Percentiles rank a stretch among this genome's conserved stretches.
Evolutionary conservation across 768 basidiomycete species (phyloP).

Genomic region (Amanita molliuscula): DNA sequence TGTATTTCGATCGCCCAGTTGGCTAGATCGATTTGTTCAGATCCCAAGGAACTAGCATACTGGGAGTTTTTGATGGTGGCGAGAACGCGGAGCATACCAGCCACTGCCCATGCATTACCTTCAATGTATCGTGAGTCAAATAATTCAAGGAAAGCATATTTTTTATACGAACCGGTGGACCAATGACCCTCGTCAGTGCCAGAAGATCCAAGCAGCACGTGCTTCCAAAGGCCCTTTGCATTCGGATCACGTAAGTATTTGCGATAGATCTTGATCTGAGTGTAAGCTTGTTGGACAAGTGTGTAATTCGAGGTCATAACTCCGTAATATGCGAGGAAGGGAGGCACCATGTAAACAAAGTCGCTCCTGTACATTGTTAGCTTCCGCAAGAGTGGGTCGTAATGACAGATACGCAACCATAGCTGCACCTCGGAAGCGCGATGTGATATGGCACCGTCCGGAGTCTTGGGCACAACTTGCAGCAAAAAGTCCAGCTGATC

Average conservation of each 20-base stretch:
- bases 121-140: conserved; percentile 1
- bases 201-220: conserved; percentile 49
- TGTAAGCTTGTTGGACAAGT: conserved; percentile 54
- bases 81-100: conserved; percentile 77
- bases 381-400: not conserved
- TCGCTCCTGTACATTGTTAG: conserved; percentile 45
- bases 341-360: conserved; percentile 79
- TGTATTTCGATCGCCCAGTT: conserved; percentile 69
- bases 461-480: conserved; percentile 44
- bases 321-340: conserved; percentile 82
- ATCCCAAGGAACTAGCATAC: conserved; percentile 35
- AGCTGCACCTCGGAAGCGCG: conserved; percentile 57
- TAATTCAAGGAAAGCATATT: not conserved
- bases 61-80: conserved; percentile 60
- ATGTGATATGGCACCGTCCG: conserved; percentile 78
- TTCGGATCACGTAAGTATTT: conserved; percentile 43
- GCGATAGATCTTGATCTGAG: conserved; percentile 66
- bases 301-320: conserved; percentile 44
- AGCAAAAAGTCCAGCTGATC: conserved; percentile 60
- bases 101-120: conserved; percentile 89
- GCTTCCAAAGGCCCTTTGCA: conserved; percentile 60
- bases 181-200: conserved; percentile 62
- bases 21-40: conserved; percentile 46
- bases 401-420: conserved; percentile 38
- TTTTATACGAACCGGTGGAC: conserved; percentile 51